These are phyloP conservation scores for Chenopodium quinoa DNA, from an alignment of 148 eudicot species.

Conservation along the genomic window DNA sequence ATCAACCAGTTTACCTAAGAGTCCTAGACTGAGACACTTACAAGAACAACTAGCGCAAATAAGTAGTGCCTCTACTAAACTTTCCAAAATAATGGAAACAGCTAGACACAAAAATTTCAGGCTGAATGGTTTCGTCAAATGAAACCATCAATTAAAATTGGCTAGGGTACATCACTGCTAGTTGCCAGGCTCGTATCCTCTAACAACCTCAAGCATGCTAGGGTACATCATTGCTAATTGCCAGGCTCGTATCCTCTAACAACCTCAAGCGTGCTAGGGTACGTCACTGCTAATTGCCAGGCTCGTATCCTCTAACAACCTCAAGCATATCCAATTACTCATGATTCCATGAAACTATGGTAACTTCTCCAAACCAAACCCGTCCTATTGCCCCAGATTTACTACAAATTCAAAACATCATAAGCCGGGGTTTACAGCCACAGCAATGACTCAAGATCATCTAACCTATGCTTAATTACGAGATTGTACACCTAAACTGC, in stretches of 20 bases:
- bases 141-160: not conserved
- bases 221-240: no score
- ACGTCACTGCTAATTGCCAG: no score
- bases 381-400: no score
- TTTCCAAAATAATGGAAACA: not conserved
- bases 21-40: not conserved
- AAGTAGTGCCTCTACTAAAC: not conserved
- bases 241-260: no score
- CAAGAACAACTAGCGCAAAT: not conserved
- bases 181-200: not conserved
- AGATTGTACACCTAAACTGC: not conserved
- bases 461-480: not conserved
- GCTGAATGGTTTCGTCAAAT: no score
- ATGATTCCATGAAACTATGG: no score
- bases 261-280: not conserved
- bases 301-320: no score
- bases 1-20: not conserved
- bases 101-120: not conserved
- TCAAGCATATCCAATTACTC: not conserved
- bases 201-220: no score
- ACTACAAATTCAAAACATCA: not conserved
- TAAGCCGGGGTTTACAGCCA: not conserved
- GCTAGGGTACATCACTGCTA: no score
- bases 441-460: not conserved
- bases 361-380: not conserved